Conservation (phyloP, 805 yeast species). For the Metschnikowia orientalis region DNA sequence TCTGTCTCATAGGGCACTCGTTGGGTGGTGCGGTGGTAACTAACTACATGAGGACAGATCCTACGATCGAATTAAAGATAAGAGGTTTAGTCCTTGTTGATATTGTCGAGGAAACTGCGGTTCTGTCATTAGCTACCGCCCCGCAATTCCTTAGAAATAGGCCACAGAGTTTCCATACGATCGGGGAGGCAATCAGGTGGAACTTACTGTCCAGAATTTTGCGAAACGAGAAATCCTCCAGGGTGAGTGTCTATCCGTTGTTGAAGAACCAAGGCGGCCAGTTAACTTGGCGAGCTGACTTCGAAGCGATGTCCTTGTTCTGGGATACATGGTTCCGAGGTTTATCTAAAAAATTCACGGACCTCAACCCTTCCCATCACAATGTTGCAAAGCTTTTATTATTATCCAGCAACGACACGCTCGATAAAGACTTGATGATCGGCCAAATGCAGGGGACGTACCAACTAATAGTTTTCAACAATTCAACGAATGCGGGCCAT, state of each 20-base stretch:
- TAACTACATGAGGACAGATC: conserved; percentile 33
- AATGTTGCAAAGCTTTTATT: conserved; percentile 61
- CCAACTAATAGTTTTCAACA: conserved; percentile 76
- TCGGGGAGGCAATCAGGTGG: conserved; percentile 74
- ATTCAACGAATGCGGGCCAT: conserved; percentile 63
- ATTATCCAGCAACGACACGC: conserved; percentile 82
- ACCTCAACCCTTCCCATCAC: conserved; percentile 20
- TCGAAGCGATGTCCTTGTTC: conserved; percentile 53
- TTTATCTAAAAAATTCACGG: conserved; percentile 50
- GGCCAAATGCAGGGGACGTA: conserved; percentile 99
- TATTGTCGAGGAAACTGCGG: conserved; percentile 91
- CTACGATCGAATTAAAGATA: conserved; percentile 26
- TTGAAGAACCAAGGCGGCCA: conserved; percentile 25
- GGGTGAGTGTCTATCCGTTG: conserved; percentile 72
- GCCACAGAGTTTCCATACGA: conserved; percentile 54
- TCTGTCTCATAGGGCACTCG: conserved; percentile 81
- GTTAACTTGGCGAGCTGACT: conserved; percentile 60
- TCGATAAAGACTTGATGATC: conserved; percentile 80
- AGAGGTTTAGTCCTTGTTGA: conserved; percentile 79
- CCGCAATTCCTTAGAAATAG: conserved; percentile 57
- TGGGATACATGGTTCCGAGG: conserved; percentile 85
- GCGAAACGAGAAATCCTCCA: conserved; percentile 58
- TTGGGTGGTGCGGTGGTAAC: conserved; percentile 87
- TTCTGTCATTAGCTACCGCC: conserved; percentile 64
- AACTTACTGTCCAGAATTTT: conserved; percentile 57